Evolutionary conservation across 129 eudicot genomes (phyloP).

Genomic region (Pseudognaphalium luteoalbum): DNA sequence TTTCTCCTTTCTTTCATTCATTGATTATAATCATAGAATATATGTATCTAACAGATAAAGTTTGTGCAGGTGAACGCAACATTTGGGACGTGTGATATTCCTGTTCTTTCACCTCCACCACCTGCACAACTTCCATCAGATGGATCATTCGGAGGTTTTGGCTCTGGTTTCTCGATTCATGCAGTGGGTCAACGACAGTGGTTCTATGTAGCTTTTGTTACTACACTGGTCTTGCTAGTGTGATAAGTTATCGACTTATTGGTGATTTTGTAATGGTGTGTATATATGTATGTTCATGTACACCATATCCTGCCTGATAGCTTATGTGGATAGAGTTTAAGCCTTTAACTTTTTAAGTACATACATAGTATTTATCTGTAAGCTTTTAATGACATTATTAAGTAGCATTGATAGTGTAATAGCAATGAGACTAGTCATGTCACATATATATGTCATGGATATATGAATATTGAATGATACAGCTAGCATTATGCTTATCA

Average conservation of each 20-base stretch:
- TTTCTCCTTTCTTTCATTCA: neutral
- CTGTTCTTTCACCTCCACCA: conserved; percentile 73
- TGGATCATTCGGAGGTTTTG: conserved; percentile 21
- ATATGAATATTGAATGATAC: too few species aligned
- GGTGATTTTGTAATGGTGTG: neutral
- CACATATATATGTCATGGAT: too few species aligned
- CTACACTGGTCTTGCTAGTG: conserved; percentile 1
- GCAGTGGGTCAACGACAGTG: conserved; percentile 8
- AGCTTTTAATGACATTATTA: too few species aligned
- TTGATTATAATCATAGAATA: neutral
- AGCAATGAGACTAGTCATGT: too few species aligned
- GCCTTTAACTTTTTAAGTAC: too few species aligned
- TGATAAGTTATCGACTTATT: conserved; percentile 6
- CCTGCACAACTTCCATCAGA: conserved; percentile 57
- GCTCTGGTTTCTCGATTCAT: conserved; percentile 11
- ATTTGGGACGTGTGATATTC: conserved; percentile 69
- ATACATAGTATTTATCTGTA: neutral
- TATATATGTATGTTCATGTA: neutral
- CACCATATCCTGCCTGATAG: neutral
- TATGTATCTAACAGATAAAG: neutral
- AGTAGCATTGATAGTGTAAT: too few species aligned
- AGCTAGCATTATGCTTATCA: too few species aligned
- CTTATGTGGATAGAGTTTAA: neutral
- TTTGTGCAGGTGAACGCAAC: conserved; percentile 59
- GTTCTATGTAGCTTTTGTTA: conserved; percentile 16